phyloP scores from a whole-genome alignment of 805 yeast genomes.

The Cyberlindnera veronae region DNA sequence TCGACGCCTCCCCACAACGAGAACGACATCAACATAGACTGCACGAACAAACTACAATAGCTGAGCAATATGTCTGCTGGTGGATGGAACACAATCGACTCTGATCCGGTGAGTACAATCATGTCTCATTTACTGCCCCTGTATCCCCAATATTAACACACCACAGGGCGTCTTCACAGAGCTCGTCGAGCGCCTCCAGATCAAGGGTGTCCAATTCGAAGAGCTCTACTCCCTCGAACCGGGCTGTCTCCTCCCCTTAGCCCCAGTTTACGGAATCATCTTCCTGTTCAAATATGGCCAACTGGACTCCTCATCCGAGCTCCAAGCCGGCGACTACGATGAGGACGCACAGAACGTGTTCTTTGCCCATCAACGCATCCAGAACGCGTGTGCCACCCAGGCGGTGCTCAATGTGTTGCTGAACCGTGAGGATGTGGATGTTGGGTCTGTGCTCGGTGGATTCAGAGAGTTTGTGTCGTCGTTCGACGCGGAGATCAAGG shows the following conservation, averaged over 20 bases:
- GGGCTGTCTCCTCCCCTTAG: slow-evolving; percentile 32
- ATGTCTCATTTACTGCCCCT: background rate
- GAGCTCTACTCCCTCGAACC: slow-evolving; percentile 54
- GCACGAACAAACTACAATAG: background rate
- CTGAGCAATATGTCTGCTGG: slow-evolving; percentile 14
- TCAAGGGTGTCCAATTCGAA: slow-evolving; percentile 50
- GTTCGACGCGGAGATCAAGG: slow-evolving; percentile 54
- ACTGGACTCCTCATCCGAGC: slow-evolving; percentile 34
- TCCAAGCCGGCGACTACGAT: slow-evolving; percentile 45
- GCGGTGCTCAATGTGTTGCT: slow-evolving; percentile 58
- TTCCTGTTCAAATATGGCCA: slow-evolving; percentile 59
- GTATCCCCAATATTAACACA: background rate
- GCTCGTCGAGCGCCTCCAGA: slow-evolving; percentile 52
- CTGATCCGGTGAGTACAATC: slow-evolving; percentile 46
- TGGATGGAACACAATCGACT: slow-evolving; percentile 60
- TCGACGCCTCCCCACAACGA: background rate
- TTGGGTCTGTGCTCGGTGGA: slow-evolving; percentile 47
- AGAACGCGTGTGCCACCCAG: slow-evolving; percentile 73
- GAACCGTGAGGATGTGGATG: slow-evolving; percentile 37
- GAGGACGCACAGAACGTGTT: slow-evolving; percentile 38
- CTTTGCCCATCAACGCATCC: slow-evolving; percentile 61
- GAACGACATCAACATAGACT: background rate
- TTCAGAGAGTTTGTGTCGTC: slow-evolving; percentile 48
- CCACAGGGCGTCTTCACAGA: slow-evolving; percentile 58
- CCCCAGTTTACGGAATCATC: slow-evolving; percentile 54